Base-by-base conservation (phyloP, 768 basidiomycete genomes). In the Hericium erinaceus region DNA sequence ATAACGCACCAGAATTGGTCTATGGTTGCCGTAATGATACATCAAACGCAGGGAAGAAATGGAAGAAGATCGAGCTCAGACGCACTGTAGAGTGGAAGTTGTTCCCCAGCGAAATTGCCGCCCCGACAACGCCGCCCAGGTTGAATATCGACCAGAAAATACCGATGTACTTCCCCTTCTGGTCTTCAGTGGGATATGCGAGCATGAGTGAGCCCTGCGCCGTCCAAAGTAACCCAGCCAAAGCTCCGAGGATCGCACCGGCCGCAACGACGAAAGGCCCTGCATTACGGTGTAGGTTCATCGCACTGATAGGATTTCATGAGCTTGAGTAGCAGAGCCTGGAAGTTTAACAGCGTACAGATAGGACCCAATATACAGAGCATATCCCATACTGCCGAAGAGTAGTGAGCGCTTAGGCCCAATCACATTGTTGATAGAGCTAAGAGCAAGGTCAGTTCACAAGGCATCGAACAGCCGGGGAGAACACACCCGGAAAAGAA, bases 121-220 rank as follows among this genome's bases (percentile, higher is more conserved):
- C 80, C 33, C 90, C 89, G 49, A 92, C 82, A 50, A 93, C 87
- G 50, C 84, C 84, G 28, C 89, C 89, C 22, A 90, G 59, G 64
- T 92, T 91, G 74, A 93, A 92, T 59, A 92, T 87, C 46, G 79
- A 72, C 90, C 90, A 92, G 72, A 92, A 92, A 48, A 89, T 80
- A 39, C 79, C 84, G 52, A 92, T 89, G 69, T 78, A 91, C 37
- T 71, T 73, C 15, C 89, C 89, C 68, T 92, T 92, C 67, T 92
- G 81, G 51, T 69, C 66, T 67, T 92, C 89, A 0, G 86, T 89
- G 0, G 89, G 87, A 68, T 92, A 92, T 4, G 87, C 81, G 69
- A 93, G 72, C 83, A 92, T 91, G 59, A 92, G 73, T 15, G 82
- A 84, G n/a, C 89, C 91, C 65, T 92, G 89, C 0, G 88, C 87